phyloP scores from a whole-genome alignment of 768 basidiomycete species.

The Amanita inopinata region DNA sequence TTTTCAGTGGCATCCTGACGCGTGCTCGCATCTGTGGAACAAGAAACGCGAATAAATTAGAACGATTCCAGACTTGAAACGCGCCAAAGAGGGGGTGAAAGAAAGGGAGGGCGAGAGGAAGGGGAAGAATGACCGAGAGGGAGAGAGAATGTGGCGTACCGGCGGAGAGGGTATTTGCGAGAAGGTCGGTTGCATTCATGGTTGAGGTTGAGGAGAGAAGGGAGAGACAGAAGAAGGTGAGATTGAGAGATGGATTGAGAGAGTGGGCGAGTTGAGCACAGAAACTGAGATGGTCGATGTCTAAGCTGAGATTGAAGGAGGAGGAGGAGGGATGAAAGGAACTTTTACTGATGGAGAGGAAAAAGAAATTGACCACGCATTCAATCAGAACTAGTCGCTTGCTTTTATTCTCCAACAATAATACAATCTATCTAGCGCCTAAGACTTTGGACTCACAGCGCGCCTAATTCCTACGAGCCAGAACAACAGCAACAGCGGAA shows the following conservation, averaged over 20 bases:
- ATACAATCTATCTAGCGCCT: too few relatives aligned
- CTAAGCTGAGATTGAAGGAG: constrained; percentile 9
- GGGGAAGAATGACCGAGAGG: too few relatives aligned
- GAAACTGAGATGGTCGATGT: too few relatives aligned
- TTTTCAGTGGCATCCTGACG: constrained; percentile 89
- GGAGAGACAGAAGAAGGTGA: constrained; percentile 9
- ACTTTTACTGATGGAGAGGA: constrained; percentile 6
- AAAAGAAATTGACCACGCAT: constrained; percentile 5
- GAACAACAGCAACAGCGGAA: too few relatives aligned
- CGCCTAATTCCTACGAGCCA: too few relatives aligned
- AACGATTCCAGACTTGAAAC: constrained; percentile 17
- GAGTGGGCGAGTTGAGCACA: constrained; percentile 12
- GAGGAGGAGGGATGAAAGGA: constrained; percentile 11
- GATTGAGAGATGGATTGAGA: constrained; percentile 13
- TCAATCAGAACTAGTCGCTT: too few relatives aligned
- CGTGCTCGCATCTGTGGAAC: constrained; percentile 64
- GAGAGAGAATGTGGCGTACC: too few relatives aligned
- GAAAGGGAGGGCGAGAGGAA: too few relatives aligned
- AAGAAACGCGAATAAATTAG: constrained; percentile 15
- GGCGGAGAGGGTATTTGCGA: constrained; percentile 86
- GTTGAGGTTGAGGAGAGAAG: constrained; percentile 21
- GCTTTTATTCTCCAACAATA: constrained; percentile 2
- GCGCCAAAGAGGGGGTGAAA: constrained; percentile 22
- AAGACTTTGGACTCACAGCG: too few relatives aligned
- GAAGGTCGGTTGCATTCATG: constrained; percentile 88